These are phyloP conservation scores for Sporobolomyces pararoseus DNA, from an alignment of 768 basidiomycete species.

Conservation along the genomic window DNA sequence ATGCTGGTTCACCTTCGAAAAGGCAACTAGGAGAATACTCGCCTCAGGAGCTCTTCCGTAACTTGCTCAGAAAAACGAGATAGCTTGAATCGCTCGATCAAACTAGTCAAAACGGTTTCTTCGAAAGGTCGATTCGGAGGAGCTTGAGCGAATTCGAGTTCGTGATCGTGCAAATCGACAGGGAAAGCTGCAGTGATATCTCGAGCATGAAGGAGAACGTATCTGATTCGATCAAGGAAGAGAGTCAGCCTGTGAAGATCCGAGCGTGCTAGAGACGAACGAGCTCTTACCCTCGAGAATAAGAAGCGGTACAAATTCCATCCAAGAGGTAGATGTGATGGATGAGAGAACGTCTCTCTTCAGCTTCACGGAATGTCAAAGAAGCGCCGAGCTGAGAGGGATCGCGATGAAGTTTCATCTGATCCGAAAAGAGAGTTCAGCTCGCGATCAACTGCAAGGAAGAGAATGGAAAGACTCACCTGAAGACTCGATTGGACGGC, in stretches of 20 bases:
- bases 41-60: conserved; percentile 3
- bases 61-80: neutral
- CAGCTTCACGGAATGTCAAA: neutral
- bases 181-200: conserved; percentile 4
- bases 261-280: neutral
- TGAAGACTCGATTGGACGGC: conserved; percentile 8
- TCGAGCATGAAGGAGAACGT: conserved; percentile 12
- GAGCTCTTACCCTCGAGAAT: neutral
- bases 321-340: conserved; percentile 9
- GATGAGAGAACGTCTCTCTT: neutral
- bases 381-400: neutral
- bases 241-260: neutral
- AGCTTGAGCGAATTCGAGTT: neutral
- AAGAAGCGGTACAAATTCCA: conserved; percentile 3
- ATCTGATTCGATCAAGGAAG: neutral
- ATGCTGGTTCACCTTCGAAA: too few species aligned
- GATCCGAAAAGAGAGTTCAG: neutral
- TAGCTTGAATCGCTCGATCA: conserved; percentile 15
- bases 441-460: too few species aligned
- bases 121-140: neutral
- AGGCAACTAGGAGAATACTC: too few species aligned
- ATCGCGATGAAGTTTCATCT: conserved; percentile 7
- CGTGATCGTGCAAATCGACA: conserved; percentile 9
- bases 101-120: conserved; percentile 10
- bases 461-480: neutral